Conservation (phyloP, 1,284 basidiomycete species). For the Marasmius sp. region DNA sequence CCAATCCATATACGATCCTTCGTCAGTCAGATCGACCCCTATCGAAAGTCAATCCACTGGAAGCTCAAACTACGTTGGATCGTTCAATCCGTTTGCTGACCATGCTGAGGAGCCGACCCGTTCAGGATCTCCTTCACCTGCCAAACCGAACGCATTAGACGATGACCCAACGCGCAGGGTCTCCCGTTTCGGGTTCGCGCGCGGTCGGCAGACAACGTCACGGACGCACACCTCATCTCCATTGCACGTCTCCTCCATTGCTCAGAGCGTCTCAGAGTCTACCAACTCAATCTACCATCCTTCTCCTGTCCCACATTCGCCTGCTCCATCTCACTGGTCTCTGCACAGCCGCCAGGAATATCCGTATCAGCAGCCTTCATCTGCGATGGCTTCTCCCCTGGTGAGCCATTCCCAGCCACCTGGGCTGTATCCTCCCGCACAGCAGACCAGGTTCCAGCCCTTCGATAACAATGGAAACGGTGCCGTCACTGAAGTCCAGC, state of each 20-base stretch:
- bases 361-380: constrained; percentile 40
- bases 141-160: constrained; percentile 40
- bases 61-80: constrained; percentile 61
- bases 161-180: constrained; percentile 67
- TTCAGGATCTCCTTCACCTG: constrained; percentile 26
- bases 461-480: constrained; percentile 38
- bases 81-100: constrained; percentile 79
- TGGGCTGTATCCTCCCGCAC: constrained; percentile 30
- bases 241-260: constrained; percentile 55
- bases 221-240: constrained; percentile 56
- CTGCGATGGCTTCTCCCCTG: constrained; percentile 47
- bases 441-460: constrained; percentile 51
- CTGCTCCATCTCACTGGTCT: constrained; percentile 46
- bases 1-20: constrained; percentile 56
- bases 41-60: constrained; percentile 47
- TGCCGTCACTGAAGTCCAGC: constrained; percentile 66
- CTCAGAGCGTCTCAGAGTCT: constrained; percentile 45
- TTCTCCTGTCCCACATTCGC: constrained; percentile 37
- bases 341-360: constrained; percentile 44
- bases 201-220: constrained; percentile 59
- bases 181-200: constrained; percentile 83
- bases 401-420: constrained; percentile 44
- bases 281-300: constrained; percentile 43
- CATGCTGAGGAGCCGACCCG: constrained; percentile 40
- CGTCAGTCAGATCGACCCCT: constrained; percentile 35